Evolutionary conservation across 78 protist genomes (phyloP), one percentile per base, ranked within the genome.

Genomic region (Dictyostelium capitatum): DNA sequence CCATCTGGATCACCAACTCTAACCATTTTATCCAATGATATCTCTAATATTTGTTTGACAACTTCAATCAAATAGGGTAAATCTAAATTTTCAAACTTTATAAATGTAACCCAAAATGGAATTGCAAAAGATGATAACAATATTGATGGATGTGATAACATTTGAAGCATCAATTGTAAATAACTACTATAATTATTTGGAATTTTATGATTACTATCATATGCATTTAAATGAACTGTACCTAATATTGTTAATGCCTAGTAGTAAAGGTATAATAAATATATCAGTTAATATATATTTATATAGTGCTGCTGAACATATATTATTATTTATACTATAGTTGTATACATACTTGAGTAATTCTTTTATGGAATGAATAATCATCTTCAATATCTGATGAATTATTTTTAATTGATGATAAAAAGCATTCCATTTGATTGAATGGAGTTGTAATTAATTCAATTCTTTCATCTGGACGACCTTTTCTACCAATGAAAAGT

Each of bases 81-180:
- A 20, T 51, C 46, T 30, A 77, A 28, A 37, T 25, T 69, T n/a
- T 87, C 82, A 9, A 41, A 19, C 41, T 87, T 87, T 15, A 87
- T 25, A 51, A 87, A 77, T 25, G 51, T 20, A 6, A 9, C 9
- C 93, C 93, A 87, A 50, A 87, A 87, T 43, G 84, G 84, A 2
- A 87, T 11, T 10, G 83, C 57, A 9, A 77, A 51, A 2, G 74
- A 51, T 19, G 80, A 59, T 56, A 87, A 32, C 6, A 87, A 73
- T n/a, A 87, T 77, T 17, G 73, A 32, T 28, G 93, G 93, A 77
- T 87, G 93, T n/a, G 47, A 20, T 7, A 87, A 15, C 84, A 87
- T 48, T 50, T 87, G 84, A 14, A 77, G 17, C 84, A 87, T 87
- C 41, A 87, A 32, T 50, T 87, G 79, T 25, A 87, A 62, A 77